These are phyloP conservation scores for Quercus wislizeni DNA, from an alignment of 306 rosid species.

Conservation along the genomic window DNA sequence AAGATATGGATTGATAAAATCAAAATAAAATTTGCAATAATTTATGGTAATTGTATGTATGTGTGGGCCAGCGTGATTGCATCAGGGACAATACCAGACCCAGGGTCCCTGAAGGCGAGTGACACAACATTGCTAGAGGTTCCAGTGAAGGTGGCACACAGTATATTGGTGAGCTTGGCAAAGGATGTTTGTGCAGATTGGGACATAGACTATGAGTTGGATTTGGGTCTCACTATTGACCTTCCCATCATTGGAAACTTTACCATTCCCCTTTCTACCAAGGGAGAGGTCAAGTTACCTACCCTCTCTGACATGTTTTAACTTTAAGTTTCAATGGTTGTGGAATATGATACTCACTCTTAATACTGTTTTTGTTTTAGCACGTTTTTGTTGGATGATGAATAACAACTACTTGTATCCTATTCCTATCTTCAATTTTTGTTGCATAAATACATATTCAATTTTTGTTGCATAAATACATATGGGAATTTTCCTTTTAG, in stretches of 20 bases:
- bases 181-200: conserved; percentile 75
- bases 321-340: too few relatives aligned
- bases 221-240: conserved; percentile 58
- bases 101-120: conserved; percentile 40
- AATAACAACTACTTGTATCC: too few relatives aligned
- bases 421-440: too few relatives aligned
- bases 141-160: conserved; percentile 66
- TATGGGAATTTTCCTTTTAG: too few relatives aligned
- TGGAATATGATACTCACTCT: too few relatives aligned
- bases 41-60: not conserved
- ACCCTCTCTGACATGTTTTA: conserved; percentile 38
- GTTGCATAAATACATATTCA: too few relatives aligned
- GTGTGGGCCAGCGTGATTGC: conserved; percentile 29
- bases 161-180: conserved; percentile 56
- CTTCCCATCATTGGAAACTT: conserved; percentile 69
- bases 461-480: too few relatives aligned
- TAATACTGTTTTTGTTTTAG: too few relatives aligned
- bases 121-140: conserved; percentile 51
- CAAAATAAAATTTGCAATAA: not conserved
- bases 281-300: conserved; percentile 87
- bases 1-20: too few relatives aligned
- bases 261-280: conserved; percentile 67
- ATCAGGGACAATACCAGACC: conserved; percentile 49
- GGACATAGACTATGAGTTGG: conserved; percentile 81
- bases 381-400: too few relatives aligned